phyloP scores from a whole-genome alignment of 495 filamentous ascomycete species.

The Halenospora varia region DNA sequence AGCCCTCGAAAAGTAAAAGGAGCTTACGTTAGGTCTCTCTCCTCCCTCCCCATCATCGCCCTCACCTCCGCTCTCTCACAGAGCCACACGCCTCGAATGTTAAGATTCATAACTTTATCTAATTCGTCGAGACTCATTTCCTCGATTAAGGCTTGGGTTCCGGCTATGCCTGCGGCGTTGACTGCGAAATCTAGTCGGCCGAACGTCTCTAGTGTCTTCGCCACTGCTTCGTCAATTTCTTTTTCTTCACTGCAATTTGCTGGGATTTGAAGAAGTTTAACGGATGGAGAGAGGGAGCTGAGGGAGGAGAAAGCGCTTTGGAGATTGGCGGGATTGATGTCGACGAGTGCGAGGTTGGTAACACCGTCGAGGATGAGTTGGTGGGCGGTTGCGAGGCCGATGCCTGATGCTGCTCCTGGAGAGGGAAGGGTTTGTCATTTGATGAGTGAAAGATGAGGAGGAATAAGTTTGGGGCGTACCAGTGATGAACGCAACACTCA shows the following conservation, averaged over 20 bases:
- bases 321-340: not conserved
- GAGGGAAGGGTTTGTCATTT: not conserved
- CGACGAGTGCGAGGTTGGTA: not conserved
- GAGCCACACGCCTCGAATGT: constrained; percentile 63
- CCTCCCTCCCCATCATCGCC: constrained; percentile 41
- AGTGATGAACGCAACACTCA: constrained; percentile 4
- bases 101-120: constrained; percentile 54
- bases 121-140: constrained; percentile 42
- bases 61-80: constrained; percentile 60
- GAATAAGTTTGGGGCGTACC: not conserved
- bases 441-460: not conserved
- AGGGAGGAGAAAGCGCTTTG: not conserved
- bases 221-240: constrained; percentile 42
- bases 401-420: not conserved
- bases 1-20: not conserved
- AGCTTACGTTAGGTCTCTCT: constrained; percentile 12
- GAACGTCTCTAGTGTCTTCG: constrained; percentile 33
- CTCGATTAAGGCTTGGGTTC: constrained; percentile 49
- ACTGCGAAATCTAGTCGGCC: constrained; percentile 54
- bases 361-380: not conserved
- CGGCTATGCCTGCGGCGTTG: constrained; percentile 64
- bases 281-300: not conserved
- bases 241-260: constrained; percentile 54
- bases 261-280: not conserved
- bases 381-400: not conserved